Conservation (phyloP, 345 rosid species). For the Eucalyptus polybractea region DNA sequence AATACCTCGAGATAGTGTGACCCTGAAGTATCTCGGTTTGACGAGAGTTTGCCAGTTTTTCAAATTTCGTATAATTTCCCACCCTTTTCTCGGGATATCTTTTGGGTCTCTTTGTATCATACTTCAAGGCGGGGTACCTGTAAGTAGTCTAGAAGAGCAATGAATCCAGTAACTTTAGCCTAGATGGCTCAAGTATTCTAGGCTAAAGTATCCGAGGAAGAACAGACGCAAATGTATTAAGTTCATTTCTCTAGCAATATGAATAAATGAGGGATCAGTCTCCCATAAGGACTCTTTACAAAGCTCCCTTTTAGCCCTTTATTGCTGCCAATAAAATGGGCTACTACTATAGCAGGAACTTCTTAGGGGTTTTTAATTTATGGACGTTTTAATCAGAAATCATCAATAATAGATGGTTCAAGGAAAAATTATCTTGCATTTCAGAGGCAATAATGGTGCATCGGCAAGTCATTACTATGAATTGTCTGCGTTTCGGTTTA, state of each 20-base stretch:
- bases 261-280: not conserved
- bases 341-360: too few species aligned
- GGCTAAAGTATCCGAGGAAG: not conserved
- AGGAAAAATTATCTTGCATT: too few species aligned
- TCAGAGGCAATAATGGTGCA: too few species aligned
- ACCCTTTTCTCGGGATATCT: not conserved
- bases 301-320: not conserved
- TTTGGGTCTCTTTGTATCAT: too few species aligned
- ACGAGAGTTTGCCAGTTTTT: fast-evolving
- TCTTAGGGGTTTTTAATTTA: not conserved
- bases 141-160: not conserved
- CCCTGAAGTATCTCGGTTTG: not conserved
- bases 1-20: slow-evolving; percentile 8
- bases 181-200: too few species aligned
- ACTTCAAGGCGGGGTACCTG: not conserved
- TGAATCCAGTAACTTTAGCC: not conserved
- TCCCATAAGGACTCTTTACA: not conserved
- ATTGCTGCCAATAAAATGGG: too few species aligned
- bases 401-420: too few species aligned
- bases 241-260: not conserved
- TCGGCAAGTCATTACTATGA: too few species aligned
- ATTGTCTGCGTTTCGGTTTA: too few species aligned
- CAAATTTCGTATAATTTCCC: not conserved
- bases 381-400: not conserved
- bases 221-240: not conserved